These are phyloP conservation scores for Ceratobasidium sp. DNA, from an alignment of 1,284 basidiomycete species.

Conservation along the genomic window DNA sequence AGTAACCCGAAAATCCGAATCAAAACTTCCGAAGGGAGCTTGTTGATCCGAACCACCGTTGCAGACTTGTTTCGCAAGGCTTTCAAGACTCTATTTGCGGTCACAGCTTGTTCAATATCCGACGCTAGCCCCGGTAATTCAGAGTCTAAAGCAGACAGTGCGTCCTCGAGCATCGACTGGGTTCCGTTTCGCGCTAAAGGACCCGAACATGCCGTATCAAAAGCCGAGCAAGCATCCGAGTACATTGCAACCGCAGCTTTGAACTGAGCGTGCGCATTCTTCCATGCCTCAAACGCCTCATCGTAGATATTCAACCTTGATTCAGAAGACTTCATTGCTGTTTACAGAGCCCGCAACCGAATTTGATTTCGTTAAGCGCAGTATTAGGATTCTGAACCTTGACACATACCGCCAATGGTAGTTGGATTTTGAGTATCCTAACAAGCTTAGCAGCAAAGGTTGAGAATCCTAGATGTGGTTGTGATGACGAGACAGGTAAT, in stretches of 20 bases:
- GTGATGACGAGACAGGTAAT: too few relatives aligned
- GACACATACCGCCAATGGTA: too few relatives aligned
- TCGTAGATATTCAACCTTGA: background rate
- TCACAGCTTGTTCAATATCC: background rate
- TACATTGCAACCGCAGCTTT: background rate
- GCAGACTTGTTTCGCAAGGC: slow-evolving; percentile 17
- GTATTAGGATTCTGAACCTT: too few relatives aligned
- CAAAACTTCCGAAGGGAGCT: background rate
- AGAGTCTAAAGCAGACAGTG: background rate
- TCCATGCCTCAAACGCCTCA: background rate
- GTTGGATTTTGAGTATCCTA: too few relatives aligned
- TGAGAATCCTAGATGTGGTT: too few relatives aligned
- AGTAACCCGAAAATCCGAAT: background rate
- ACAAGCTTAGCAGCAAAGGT: too few relatives aligned
- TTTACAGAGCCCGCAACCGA: too few relatives aligned
- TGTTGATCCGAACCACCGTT: background rate
- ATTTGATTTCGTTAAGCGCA: too few relatives aligned
- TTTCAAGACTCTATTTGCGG: background rate
- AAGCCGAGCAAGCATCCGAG: background rate
- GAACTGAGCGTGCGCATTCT: background rate
- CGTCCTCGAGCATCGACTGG: background rate
- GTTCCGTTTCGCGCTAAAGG: background rate
- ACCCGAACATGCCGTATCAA: background rate
- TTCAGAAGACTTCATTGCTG: too few relatives aligned
- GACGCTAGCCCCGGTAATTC: background rate